Conservation (phyloP, 768 basidiomycete genomes). For the Phallus indusiatus region DNA sequence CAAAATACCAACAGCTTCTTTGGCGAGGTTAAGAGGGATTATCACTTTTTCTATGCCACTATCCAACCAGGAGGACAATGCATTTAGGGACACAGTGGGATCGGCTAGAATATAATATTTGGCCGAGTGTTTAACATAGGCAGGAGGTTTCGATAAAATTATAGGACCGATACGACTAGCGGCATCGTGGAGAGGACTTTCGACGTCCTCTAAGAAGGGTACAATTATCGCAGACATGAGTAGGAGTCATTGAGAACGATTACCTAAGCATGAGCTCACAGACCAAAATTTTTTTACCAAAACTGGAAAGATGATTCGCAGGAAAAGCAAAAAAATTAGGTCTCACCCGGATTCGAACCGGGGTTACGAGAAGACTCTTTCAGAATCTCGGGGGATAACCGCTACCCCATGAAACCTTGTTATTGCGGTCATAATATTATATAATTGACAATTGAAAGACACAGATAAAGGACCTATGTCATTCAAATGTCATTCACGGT, state of each 20-base stretch:
- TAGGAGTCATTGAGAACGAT: neutral
- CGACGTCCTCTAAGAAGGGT: slow-evolving; percentile 45
- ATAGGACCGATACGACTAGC: slow-evolving; percentile 73
- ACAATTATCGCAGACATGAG: slow-evolving; percentile 37
- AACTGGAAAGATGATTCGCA: neutral
- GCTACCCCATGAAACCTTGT: slow-evolving; percentile 15
- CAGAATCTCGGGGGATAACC: slow-evolving; percentile 20
- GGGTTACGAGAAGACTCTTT: slow-evolving; percentile 13
- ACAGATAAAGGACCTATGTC: too few species aligned
- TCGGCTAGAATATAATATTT: slow-evolving; percentile 49
- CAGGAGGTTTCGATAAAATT: slow-evolving; percentile 35
- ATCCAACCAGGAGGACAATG: slow-evolving; percentile 58
- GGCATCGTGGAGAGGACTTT: slow-evolving; percentile 42
- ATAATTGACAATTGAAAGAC: too few species aligned
- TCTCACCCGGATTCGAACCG: slow-evolving; percentile 17
- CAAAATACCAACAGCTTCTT: slow-evolving; percentile 55
- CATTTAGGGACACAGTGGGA: slow-evolving; percentile 38
- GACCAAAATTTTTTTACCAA: neutral
- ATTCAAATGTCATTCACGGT: too few species aligned
- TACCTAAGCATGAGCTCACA: neutral
- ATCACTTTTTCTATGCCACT: slow-evolving; percentile 74
- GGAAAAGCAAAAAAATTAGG: slow-evolving; percentile 9
- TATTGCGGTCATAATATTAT: neutral
- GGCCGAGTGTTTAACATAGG: slow-evolving; percentile 13
- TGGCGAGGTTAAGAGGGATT: slow-evolving; percentile 54